A percentile compares a stretch with the other conserved stretches of the same genome.
These are phyloP conservation scores for Dendrocalamus sinicus DNA, from an alignment of 176 grass and related monocot genomes.

Conservation along the genomic window DNA sequence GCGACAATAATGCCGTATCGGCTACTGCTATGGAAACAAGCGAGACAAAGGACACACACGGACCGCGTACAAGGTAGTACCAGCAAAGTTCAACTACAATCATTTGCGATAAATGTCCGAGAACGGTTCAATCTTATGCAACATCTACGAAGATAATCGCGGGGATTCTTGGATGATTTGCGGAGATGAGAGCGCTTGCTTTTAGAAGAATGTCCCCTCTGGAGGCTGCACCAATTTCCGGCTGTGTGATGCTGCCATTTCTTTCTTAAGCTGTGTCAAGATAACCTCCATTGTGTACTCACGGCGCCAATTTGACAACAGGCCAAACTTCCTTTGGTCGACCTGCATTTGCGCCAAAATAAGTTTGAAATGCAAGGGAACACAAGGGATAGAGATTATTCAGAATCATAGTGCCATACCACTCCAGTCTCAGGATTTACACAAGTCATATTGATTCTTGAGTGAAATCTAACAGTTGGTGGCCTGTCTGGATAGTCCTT, in stretches of 20 bases:
- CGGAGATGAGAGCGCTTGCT: not conserved
- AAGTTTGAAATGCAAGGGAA: not conserved
- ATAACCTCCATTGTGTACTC: conserved; percentile 45
- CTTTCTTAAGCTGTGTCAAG: conserved; percentile 51
- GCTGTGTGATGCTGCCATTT: conserved; percentile 41
- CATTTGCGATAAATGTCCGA: conserved; percentile 28
- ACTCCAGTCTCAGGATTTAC: conserved; percentile 42
- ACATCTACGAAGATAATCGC: conserved; percentile 1
- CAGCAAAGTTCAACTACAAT: conserved; percentile 26
- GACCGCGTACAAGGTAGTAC: not conserved
- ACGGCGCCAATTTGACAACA: conserved; percentile 39
- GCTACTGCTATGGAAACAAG: not conserved
- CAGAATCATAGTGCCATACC: not conserved
- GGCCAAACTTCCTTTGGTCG: conserved; percentile 41
- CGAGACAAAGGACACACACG: not conserved
- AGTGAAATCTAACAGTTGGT: conserved; percentile 45
- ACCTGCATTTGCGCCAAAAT: conserved; percentile 23
- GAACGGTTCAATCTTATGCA: conserved; percentile 1
- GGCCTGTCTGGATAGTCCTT: conserved; percentile 47
- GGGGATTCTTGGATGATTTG: not conserved
- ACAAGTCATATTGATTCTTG: conserved; percentile 48
- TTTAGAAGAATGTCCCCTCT: conserved; percentile 42
- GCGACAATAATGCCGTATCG: conserved; percentile 6
- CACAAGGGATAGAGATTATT: not conserved
- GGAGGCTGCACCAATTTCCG: conserved; percentile 47